Base-by-base conservation (phyloP, 805 yeast genomes). In the Suhomyces vadensis region DNA sequence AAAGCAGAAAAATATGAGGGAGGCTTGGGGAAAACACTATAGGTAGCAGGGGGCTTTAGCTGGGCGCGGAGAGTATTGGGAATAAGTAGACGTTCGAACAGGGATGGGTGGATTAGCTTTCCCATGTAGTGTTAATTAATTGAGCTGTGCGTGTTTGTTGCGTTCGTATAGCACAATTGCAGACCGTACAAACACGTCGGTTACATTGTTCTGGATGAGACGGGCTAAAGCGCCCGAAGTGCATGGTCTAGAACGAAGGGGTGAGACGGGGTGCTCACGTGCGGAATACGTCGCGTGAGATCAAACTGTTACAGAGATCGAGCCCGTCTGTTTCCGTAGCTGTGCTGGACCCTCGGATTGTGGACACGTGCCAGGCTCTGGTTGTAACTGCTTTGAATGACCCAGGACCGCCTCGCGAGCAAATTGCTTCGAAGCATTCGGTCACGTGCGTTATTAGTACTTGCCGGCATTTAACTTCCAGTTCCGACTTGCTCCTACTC, bases 151-250 rank as follows among this genome's bases (percentile, higher is more conserved):
- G 14, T 6, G 19, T 13, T 16, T 16, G 33, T 16, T 9, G 33
- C 8, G 33, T 17, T 29, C 33, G 33, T 29, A 29, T 29, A 9
- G 33, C 11, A 29, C 33, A 29, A 29, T 29, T 29, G 33, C n/a
- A 14, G 9, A 8, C 33, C 20, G 33, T 29, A 29, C 8, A 23
- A 29, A 29, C 33, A 29, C 33, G 19, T 29, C 33, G 33, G n/a
- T 29, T 29, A 8, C 33, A 29, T 29, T 29, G 33, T 29, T 16
- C 7, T 9, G 8, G 25, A 23, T 9, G n/a, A 29, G 14, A 29
- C 33, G 14, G 14, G 31, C 14, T 4, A 8, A 29, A 29, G 16
- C n/a, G n/a, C n/a, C n/a, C n/a, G n/a, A n/a, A n/a, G n/a, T n/a
- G n/a, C n/a, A n/a, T n/a, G 33, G 33, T 29, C 33, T 29, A 29